These are phyloP conservation scores for Chondrus crispus DNA, from an alignment of 23 red algal species.

Conservation along the genomic window DNA sequence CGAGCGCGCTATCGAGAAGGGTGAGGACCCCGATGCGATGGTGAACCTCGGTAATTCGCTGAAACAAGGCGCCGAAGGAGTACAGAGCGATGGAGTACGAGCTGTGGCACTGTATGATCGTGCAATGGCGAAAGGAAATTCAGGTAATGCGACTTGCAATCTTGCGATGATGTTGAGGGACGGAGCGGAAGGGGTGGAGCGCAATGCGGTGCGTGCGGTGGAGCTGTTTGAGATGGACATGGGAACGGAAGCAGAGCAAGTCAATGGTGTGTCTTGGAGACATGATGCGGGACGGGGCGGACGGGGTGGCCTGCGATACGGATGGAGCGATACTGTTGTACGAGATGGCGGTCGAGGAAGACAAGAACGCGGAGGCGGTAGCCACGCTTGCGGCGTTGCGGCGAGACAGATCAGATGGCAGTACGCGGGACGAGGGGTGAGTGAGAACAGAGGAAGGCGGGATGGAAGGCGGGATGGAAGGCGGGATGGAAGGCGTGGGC, in stretches of 20 bases:
- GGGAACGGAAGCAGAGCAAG: neutral
- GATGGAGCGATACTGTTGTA: neutral
- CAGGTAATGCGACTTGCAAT: neutral
- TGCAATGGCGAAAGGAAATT: neutral
- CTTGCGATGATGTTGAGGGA: neutral
- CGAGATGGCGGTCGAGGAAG: neutral
- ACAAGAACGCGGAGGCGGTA: neutral
- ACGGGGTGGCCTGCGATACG: constrained; percentile 2
- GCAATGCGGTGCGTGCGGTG: neutral
- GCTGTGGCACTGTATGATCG: constrained; percentile 16
- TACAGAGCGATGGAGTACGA: neutral
- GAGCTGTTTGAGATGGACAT: constrained; percentile 1
- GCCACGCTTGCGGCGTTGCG: no score
- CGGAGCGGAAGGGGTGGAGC: constrained; percentile 4
- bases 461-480: no score
- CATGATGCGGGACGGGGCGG: neutral
- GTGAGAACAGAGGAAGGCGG: no score
- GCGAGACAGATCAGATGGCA: no score
- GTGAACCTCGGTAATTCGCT: neutral
- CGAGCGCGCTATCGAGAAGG: neutral
- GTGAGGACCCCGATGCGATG: neutral
- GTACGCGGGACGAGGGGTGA: no score
- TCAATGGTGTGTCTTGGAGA: constrained; percentile 2
- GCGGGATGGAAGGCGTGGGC: no score
- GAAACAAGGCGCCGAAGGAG: neutral